phyloP scores from a whole-genome alignment of 148 eudicot genomes.

The Rhododendron vialii region DNA sequence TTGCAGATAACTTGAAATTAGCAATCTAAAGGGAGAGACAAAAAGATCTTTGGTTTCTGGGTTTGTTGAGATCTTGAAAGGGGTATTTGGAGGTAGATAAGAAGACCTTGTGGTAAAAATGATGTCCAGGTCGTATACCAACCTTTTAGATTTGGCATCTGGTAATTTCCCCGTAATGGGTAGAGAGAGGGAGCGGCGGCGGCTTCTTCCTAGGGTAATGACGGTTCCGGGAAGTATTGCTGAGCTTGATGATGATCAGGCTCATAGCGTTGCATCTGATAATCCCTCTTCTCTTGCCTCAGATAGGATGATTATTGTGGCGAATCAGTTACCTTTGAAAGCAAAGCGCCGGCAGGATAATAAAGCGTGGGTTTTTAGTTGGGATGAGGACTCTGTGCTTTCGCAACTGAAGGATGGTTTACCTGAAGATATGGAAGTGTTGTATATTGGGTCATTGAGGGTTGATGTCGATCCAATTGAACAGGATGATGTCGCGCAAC shows the following conservation, averaged over 20 bases:
- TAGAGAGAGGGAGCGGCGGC: conserved; percentile 25
- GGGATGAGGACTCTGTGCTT: conserved; percentile 37
- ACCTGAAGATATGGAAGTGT: conserved; percentile 36
- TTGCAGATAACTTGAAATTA: conserved; percentile 14
- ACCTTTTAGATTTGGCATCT: conserved; percentile 36
- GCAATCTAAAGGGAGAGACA: neutral
- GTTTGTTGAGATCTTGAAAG: conserved; percentile 2
- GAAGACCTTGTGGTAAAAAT: conserved; percentile 15
- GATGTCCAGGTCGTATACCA: conserved; percentile 42
- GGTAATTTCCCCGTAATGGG: conserved; percentile 38
- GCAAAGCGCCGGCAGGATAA: conserved; percentile 28
- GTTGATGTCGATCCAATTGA: conserved; percentile 40
- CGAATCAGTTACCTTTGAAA: conserved; percentile 38
- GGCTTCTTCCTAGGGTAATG: conserved; percentile 37
- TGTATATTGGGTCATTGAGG: conserved; percentile 33
- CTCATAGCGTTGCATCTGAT: conserved; percentile 28
- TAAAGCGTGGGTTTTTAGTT: conserved; percentile 37
- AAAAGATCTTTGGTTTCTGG: neutral
- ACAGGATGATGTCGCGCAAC: conserved; percentile 38
- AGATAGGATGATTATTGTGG: conserved; percentile 39
- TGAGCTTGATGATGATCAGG: conserved; percentile 40
- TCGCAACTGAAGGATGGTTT: conserved; percentile 34
- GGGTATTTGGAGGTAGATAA: neutral
- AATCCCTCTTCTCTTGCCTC: conserved; percentile 29
- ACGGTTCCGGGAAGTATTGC: conserved; percentile 37